Percentiles rank a stretch among this genome's conserved stretches.
Conservation (phyloP, 345 rosid species). For the Euphorbia peplus region DNA sequence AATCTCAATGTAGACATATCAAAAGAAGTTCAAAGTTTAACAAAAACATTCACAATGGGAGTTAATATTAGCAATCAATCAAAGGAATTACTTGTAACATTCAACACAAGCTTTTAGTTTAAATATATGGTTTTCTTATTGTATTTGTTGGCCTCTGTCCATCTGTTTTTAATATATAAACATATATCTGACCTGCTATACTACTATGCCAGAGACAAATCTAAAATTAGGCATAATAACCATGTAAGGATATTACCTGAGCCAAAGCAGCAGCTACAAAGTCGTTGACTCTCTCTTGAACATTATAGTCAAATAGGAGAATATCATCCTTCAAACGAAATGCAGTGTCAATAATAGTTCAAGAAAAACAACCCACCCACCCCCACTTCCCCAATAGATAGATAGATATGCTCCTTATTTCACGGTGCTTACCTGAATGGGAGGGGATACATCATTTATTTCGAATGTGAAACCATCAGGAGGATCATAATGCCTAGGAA, state of each 20-base stretch:
- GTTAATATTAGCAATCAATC: neutral
- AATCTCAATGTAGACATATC: neutral
- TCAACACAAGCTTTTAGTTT: neutral
- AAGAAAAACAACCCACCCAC: conserved; percentile 12
- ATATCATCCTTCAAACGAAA: conserved; percentile 60
- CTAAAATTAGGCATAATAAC: neutral
- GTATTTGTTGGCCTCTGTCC: neutral
- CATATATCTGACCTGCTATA: neutral
- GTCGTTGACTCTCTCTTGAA: conserved; percentile 82
- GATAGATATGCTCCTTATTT: conserved; percentile 8
- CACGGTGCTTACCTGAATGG: conserved; percentile 62
- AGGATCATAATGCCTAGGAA: conserved; percentile 88
- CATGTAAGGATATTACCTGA: conserved; percentile 45
- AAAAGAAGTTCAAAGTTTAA: neutral
- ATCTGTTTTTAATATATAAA: neutral
- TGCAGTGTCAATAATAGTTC: conserved; percentile 21
- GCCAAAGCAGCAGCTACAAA: conserved; percentile 84
- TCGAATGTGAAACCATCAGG: conserved; percentile 90
- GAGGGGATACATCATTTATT: conserved; percentile 81
- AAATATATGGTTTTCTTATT: neutral
- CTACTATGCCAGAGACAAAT: neutral
- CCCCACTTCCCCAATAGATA: neutral
- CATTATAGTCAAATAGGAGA: conserved; percentile 77
- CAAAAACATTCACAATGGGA: neutral
- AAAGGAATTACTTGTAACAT: neutral